These are phyloP conservation scores for Cytospora chrysosperma DNA, from an alignment of 2,329 filamentous ascomycete species.

Conservation along the genomic window DNA sequence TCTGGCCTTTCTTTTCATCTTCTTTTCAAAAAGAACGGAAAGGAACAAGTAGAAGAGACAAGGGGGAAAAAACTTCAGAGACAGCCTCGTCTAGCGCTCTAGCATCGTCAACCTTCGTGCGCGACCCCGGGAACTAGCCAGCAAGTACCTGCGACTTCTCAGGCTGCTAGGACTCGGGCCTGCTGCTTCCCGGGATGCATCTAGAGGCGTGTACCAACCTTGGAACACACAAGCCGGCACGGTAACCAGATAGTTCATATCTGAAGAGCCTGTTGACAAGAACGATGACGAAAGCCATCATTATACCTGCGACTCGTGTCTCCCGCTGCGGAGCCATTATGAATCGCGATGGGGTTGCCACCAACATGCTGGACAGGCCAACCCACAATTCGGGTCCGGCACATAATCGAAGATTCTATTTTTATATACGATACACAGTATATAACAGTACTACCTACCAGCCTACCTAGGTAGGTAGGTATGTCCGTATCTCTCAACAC, in stretches of 20 bases:
- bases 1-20: not conserved
- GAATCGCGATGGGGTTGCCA: not conserved
- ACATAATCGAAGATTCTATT: conserved; percentile 21
- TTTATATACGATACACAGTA: not conserved
- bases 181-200: not conserved
- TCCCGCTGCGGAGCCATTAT: not conserved
- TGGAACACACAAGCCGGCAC: not conserved
- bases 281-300: not conserved
- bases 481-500: too few relatives aligned
- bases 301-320: not conserved
- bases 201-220: not conserved
- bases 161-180: not conserved
- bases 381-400: conserved; percentile 20
- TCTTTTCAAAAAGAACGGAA: not conserved
- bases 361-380: not conserved
- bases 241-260: too few relatives aligned
- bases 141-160: not conserved
- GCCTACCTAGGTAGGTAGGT: too few relatives aligned
- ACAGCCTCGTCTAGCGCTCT: not conserved
- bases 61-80: not conserved
- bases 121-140: not conserved
- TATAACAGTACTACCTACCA: not conserved
- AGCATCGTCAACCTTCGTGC: not conserved
- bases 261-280: not conserved
- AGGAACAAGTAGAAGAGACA: not conserved